These are phyloP conservation scores for Haplosporangium sp. DNA, from an alignment of 371 early-diverging fungal species.

Conservation along the genomic window DNA sequence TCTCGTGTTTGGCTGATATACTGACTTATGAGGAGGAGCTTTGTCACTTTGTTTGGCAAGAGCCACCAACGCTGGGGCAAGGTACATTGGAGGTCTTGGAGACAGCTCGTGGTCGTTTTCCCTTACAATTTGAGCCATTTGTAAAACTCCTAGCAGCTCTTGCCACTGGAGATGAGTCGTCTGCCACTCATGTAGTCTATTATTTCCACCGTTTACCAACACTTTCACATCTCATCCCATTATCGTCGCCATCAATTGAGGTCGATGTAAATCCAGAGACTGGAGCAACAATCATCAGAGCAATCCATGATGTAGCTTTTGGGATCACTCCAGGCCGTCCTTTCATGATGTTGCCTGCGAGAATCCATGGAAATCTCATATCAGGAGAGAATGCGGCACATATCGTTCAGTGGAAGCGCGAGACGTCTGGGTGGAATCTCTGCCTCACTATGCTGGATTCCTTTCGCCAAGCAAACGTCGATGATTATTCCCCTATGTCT, in stretches of 20 bases:
- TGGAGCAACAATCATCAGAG: slow-evolving; percentile 32
- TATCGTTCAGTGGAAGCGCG: slow-evolving; percentile 40
- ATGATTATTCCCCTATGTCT: slow-evolving; percentile 7
- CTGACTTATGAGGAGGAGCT: slow-evolving; percentile 30
- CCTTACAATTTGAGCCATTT: slow-evolving; percentile 39
- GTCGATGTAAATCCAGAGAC: slow-evolving; percentile 28
- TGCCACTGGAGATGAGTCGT: slow-evolving; percentile 35
- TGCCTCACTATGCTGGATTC: slow-evolving; percentile 28
- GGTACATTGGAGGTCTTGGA: slow-evolving; percentile 41
- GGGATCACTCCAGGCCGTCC: slow-evolving; percentile 34
- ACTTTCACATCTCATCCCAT: slow-evolving; percentile 39
- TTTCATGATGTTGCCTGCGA: slow-evolving; percentile 37
- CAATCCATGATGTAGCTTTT: slow-evolving; percentile 25
- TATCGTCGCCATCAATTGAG: slow-evolving; percentile 26
- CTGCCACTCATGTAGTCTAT: slow-evolving; percentile 29
- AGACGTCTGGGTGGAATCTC: slow-evolving; percentile 48
- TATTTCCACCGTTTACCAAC: slow-evolving; percentile 38
- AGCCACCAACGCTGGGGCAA: slow-evolving; percentile 29
- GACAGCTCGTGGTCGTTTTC: slow-evolving; percentile 50
- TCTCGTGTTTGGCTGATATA: slow-evolving; percentile 28
- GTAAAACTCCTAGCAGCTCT: slow-evolving; percentile 33
- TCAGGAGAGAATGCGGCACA: slow-evolving; percentile 46
- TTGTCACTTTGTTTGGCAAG: slow-evolving; percentile 39
- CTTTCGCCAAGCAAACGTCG: slow-evolving; percentile 24
- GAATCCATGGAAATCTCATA: slow-evolving; percentile 33